Evolutionary conservation across 257 asterid species (phyloP), one percentile per base, ranked within the genome.

Genomic region (Capsicum pubescens): DNA sequence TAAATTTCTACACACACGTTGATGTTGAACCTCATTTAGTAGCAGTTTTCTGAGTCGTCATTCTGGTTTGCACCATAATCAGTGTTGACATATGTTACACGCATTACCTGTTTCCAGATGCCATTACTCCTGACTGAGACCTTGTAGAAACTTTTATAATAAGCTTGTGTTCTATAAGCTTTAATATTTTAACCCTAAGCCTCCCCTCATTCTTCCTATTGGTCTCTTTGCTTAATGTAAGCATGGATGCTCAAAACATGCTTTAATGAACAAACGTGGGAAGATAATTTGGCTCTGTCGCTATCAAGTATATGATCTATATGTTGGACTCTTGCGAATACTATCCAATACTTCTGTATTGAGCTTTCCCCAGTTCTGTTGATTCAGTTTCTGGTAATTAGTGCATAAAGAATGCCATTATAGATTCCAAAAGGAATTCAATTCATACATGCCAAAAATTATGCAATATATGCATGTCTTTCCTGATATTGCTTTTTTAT

Each of bases 311-410:
- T 48, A 10, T 61, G 2, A 32, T 82, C 50, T 82, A 36, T 82
- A 26, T 82, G n/a, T 82, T 48, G 26, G 21, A 50, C 42, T 72
- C n/a, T 46, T 44, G 39, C 59, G 80, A 19, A 72, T 16, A 48
- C 80, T 72, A 72, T 72, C n/a, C 35, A 0, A 72, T 72, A n/a
- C 56, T 72, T 48, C 7, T 72, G 13, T 19, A 39, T 80, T 80
- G 44, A 80, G 42, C 17, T 80, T 80, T 80, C 57, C 72, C 59
- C 71, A n/a, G 19, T 44, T 80, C 17, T 59, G 67, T 17, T 59
- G 72, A 14, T 80, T 59, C 13, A 0, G 58, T 80, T 59, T 80
- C 76, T 61, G 13, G 84, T 81, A 16, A 44, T 26, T n/a, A 81
- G 21, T 0, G 32, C 84, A n/a, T 81, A 42, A 81, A 50, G 57